Evolutionary conservation across 2,329 filamentous ascomycete genomes (phyloP), one percentile per base, ranked within the genome.

Genomic region (Fusarium tjaetaba): DNA sequence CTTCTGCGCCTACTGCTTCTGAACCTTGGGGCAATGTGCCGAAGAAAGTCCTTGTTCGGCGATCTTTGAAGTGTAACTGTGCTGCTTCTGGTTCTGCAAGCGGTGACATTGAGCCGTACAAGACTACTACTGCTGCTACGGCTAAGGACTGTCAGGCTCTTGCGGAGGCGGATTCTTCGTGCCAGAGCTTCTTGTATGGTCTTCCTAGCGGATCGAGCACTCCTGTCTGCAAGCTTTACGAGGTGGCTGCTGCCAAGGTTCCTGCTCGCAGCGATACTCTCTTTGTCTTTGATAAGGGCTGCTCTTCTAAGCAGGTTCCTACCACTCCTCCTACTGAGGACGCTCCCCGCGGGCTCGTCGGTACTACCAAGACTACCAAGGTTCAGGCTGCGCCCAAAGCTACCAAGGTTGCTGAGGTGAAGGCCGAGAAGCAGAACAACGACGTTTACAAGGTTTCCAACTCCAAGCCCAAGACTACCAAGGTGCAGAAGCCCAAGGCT

Each of bases 291-390:
- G 61, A 66, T 1, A 65, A 58, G 49, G 42, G 42, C 0, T 66
- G 63, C 18, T 65, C 63, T 18, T 49, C 61, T 11, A 66, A 65
- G 42, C 61, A 66, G 49, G 61, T 66, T 7, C 63, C 63, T 7
- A 66, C 49, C 1, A 65, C 61, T 0, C 28, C 49, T 5, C 63
- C 63, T 8, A 66, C 61, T 4, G 15, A 58, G 11, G 61, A 49
- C 1, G 49, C 63, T 6, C 48, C 61, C 5, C 63, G 63, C 6
- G 61, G 61, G 4, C 18, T 65, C 2, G 2, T 65, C 4, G 20
- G 7, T 5, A 14, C 51, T 18, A 26, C 7, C 41, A 58, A 58
- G 55, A 14, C 30, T 18, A 48, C 41, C 9, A 48, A 48, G 26
- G 20, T 36, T 4, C 15, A 49, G 5, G 1, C 18, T 11, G n/a